phyloP scores from a whole-genome alignment of 805 yeast genomes.

The Tetrapisispora taiwanensis region DNA sequence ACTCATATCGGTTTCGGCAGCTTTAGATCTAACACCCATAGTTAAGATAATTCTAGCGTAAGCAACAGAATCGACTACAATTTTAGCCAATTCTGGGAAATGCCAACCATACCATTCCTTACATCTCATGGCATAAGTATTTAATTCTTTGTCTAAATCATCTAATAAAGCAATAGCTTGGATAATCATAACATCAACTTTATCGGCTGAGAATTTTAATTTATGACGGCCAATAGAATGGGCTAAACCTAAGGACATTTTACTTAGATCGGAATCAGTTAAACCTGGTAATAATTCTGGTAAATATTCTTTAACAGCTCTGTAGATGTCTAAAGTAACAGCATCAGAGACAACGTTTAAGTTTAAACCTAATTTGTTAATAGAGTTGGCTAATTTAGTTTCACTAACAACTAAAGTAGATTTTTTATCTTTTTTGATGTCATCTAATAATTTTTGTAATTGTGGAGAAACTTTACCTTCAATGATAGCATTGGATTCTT shows the following conservation, averaged over 20 bases:
- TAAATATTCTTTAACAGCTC: slow-evolving; percentile 89
- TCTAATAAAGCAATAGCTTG: slow-evolving; percentile 97
- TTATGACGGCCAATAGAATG: slow-evolving; percentile 98
- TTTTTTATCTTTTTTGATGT: slow-evolving; percentile 70
- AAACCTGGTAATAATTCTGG: slow-evolving; percentile 93
- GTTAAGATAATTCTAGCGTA: slow-evolving; percentile 86
- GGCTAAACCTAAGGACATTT: slow-evolving; percentile 97
- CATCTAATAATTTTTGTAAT: slow-evolving; percentile 66
- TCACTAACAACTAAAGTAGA: slow-evolving; percentile 85
- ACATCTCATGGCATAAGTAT: slow-evolving; percentile 97
- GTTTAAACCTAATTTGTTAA: slow-evolving; percentile 85
- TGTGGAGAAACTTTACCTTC: slow-evolving; percentile 90
- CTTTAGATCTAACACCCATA: slow-evolving; percentile 92
- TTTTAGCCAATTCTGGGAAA: slow-evolving; percentile 98
- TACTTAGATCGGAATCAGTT: slow-evolving; percentile 69
- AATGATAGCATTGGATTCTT: slow-evolving; percentile 83
- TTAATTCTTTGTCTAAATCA: slow-evolving; percentile 93
- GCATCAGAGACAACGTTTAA: slow-evolving; percentile 89
- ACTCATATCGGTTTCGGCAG: slow-evolving; percentile 81
- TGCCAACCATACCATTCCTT: slow-evolving; percentile 99
- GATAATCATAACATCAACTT: slow-evolving; percentile 97
- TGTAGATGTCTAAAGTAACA: slow-evolving; percentile 84
- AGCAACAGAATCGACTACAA: slow-evolving; percentile 90
- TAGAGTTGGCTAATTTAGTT: slow-evolving; percentile 91
- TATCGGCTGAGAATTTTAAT: slow-evolving; percentile 93